A percentile compares a stretch with the other conserved stretches of the same genome.
Evolutionary conservation across 1,139 yeast genomes (phyloP).

Genomic region (Groenewaldozyma auringiensis): DNA sequence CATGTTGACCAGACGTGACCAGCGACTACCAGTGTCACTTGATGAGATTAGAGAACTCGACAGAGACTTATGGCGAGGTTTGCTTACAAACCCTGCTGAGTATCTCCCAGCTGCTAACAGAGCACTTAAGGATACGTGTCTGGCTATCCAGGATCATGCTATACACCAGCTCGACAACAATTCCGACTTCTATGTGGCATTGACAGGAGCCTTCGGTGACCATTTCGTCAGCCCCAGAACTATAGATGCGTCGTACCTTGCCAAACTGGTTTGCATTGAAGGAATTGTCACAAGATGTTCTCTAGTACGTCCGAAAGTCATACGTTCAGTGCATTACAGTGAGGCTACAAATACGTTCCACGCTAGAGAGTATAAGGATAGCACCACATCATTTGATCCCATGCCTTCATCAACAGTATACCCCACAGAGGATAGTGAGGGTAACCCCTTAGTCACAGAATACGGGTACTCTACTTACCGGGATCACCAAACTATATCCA

Average conservation of each 20-base stretch:
- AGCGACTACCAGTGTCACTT: conserved; percentile 65
- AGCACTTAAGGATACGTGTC: conserved; percentile 72
- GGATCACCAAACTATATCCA: conserved; percentile 88
- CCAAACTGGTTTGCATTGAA: conserved; percentile 80
- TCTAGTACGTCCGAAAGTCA: conserved; percentile 83
- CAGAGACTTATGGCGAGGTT: conserved; percentile 67
- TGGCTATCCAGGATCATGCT: conserved; percentile 36
- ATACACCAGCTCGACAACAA: conserved; percentile 41
- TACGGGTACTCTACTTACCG: conserved; percentile 89
- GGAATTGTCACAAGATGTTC: conserved; percentile 96
- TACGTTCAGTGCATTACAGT: conserved; percentile 90
- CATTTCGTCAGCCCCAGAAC: conserved; percentile 86
- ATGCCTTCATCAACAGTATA: conserved; percentile 78
- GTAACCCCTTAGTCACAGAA: conserved; percentile 80
- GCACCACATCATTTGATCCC: conserved; percentile 85
- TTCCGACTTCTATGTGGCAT: conserved; percentile 68
- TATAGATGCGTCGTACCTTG: conserved; percentile 65
- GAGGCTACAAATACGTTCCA: conserved; percentile 78
- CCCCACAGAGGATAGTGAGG: conserved; percentile 90
- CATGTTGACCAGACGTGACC: conserved; percentile 59
- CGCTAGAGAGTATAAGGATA: conserved; percentile 88
- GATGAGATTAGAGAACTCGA: conserved; percentile 89
- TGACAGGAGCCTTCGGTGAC: conserved; percentile 87
- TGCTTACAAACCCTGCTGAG: conserved; percentile 72
- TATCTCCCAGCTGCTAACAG: conserved; percentile 83